Evolutionary conservation across 805 yeast genomes (phyloP).

Genomic region (Myxozyma melibiosi): DNA sequence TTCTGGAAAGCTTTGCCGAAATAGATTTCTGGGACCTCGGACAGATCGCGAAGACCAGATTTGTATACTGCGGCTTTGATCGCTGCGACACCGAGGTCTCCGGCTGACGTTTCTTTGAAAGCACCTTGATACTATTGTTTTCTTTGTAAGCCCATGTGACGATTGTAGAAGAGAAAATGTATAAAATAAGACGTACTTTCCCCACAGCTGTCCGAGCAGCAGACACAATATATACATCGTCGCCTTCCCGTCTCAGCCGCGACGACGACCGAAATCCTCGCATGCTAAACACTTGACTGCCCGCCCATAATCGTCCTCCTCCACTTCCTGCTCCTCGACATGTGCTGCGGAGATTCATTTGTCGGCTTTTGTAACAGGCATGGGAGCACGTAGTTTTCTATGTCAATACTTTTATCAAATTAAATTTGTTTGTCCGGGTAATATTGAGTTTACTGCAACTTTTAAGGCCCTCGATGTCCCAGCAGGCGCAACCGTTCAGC

Average conservation of each 20-base stretch:
- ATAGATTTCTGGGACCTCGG: constrained; percentile 75
- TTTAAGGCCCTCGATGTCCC: too few species aligned
- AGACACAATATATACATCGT: constrained; percentile 76
- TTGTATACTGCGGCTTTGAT: constrained; percentile 75
- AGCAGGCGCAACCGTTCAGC: too few species aligned
- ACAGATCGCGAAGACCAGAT: constrained; percentile 61
- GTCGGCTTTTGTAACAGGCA: too few species aligned
- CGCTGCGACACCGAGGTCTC: constrained; percentile 85
- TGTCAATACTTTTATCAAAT: too few species aligned
- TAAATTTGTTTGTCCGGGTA: too few species aligned
- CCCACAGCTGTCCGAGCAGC: constrained; percentile 95
- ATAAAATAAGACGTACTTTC: constrained; percentile 47
- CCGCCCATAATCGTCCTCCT: too few species aligned
- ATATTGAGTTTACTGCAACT: too few species aligned
- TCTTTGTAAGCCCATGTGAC: background rate
- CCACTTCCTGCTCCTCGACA: too few species aligned
- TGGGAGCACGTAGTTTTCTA: too few species aligned
- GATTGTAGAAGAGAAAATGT: background rate
- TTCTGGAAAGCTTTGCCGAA: constrained; percentile 92
- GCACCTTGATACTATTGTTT: constrained; percentile 67
- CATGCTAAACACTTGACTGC: background rate
- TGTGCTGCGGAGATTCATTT: too few species aligned
- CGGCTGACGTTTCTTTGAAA: constrained; percentile 66
- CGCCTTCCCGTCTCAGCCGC: constrained; percentile 2
- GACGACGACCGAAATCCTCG: constrained; percentile 1